These are phyloP conservation scores for Leucogyrophana mollusca DNA, from an alignment of 768 basidiomycete species.

Conservation along the genomic window DNA sequence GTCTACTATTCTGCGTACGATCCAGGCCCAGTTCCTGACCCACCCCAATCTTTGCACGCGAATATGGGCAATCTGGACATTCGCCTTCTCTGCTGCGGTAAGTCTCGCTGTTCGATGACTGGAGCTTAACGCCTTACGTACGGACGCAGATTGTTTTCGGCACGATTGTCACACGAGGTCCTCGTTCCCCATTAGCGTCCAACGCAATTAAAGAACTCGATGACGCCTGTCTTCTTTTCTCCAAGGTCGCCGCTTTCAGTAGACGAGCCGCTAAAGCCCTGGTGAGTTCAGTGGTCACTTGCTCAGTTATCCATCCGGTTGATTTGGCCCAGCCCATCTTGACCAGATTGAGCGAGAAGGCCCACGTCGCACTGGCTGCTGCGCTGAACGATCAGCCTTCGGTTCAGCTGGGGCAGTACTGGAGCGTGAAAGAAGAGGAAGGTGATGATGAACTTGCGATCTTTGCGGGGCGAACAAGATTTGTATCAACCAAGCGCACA, in stretches of 20 bases:
- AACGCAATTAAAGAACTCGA: conserved; percentile 71
- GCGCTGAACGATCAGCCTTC: conserved; percentile 36
- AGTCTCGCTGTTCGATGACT: conserved; percentile 11
- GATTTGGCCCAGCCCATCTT: conserved; percentile 50
- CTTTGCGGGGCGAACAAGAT: conserved; percentile 64
- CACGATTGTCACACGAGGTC: conserved; percentile 73
- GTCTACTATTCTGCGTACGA: conserved; percentile 52
- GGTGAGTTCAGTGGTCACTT: conserved; percentile 35
- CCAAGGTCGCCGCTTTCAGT: conserved; percentile 55
- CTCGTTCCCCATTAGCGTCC: conserved; percentile 63
- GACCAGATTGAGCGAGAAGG: conserved; percentile 62
- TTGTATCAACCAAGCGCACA: conserved; percentile 49
- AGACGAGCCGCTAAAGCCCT: conserved; percentile 65
- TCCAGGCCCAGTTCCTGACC: conserved; percentile 45
- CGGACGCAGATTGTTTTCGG: conserved; percentile 67
- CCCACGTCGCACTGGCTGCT: conserved; percentile 49
- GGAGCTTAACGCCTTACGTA: conserved; percentile 3
- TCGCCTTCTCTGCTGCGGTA: conserved; percentile 54
- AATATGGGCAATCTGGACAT: conserved; percentile 66
- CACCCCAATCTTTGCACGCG: conserved; percentile 49
- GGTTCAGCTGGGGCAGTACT: conserved; percentile 35
- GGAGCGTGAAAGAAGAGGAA: conserved; percentile 53
- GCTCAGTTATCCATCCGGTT: neutral
- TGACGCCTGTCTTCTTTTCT: conserved; percentile 63
- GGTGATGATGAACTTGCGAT: conserved; percentile 65